Evolutionary conservation across 805 yeast species (phyloP), one percentile per base, ranked within the genome.

Genomic region (Schwanniomyces polymorphus): DNA sequence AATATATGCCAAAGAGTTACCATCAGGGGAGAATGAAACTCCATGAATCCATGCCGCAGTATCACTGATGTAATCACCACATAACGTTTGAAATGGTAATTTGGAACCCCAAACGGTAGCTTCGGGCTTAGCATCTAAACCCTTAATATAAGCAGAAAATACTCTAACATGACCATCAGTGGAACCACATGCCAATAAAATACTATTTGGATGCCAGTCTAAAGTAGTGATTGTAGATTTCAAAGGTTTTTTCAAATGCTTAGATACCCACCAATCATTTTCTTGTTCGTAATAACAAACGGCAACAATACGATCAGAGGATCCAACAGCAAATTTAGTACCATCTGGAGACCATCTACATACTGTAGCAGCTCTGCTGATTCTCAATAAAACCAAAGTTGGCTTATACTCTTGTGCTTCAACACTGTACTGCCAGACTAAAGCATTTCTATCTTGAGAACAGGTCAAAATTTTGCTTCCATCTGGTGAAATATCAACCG

Each of bases 221-320:
- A 92, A 76, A 40, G 87, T 76, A 54, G 91, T 77, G 55, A 91
- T 79, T 27, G 97, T 90, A 9, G 97, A 86, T 65, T 86, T 85
- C 58, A 94, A 76, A n/a, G 97, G 97, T 68, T 88, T 90, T 75
- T 91, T 91, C 69, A 94, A 86, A 72, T 92, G 99, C 69, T 92
- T 92, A 11, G 98, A 89, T 43, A 94, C 91, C 99, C 99, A 94
- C 99, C 99, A 94, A 65, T 94, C 97, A 66, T 92, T 94, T 59
- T 91, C 97, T 52, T 78, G 87, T 70, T 94, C 99, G 65, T 87
- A 94, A 72, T 91, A 94, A 74, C 99, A 94, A 42, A 94, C 88
- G 8, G 98, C 97, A 67, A 94, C 85, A 52, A 88, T 86, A 50
- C 98, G 77, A 39, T 97, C 97, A 41, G 97, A 90, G 2, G 97